Evolutionary conservation across 2,329 filamentous ascomycete species (phyloP).

Genomic region (Pseudogymnoascus pannorum): DNA sequence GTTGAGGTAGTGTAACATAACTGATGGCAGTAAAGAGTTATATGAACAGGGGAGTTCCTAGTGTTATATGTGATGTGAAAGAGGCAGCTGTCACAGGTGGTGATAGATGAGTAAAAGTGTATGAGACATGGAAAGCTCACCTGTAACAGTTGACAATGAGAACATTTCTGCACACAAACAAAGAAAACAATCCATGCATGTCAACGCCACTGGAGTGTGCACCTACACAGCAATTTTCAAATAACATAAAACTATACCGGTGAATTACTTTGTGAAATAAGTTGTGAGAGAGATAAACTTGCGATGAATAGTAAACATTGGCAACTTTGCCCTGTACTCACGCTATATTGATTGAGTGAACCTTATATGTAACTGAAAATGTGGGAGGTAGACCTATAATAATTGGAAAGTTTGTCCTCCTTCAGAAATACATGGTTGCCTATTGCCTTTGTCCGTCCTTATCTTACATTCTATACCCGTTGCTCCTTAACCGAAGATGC

Average conservation of each 20-base stretch:
- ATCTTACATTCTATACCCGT: slow-evolving; percentile 2
- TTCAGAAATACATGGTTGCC: background rate
- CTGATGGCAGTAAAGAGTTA: background rate
- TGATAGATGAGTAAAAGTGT: background rate
- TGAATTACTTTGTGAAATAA: background rate
- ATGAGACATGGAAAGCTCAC: background rate
- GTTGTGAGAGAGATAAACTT: background rate
- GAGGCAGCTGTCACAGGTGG: background rate
- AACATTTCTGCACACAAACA: background rate
- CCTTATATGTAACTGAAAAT: background rate
- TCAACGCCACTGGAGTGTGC: background rate
- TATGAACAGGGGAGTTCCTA: background rate
- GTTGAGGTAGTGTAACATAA: background rate
- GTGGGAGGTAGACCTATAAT: background rate
- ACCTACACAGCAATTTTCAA: background rate
- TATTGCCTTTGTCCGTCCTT: background rate
- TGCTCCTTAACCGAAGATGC: background rate
- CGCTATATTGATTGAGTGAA: background rate
- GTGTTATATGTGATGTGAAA: background rate
- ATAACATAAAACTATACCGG: background rate
- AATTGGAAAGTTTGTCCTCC: background rate
- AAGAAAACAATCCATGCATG: background rate
- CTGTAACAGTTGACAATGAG: background rate
- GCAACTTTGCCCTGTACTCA: background rate
- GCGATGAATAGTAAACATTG: background rate